Percentiles rank a stretch among this genome's conserved stretches.
Conservation (phyloP, 768 basidiomycete species). For the Candolleomyces eurysporus region DNA sequence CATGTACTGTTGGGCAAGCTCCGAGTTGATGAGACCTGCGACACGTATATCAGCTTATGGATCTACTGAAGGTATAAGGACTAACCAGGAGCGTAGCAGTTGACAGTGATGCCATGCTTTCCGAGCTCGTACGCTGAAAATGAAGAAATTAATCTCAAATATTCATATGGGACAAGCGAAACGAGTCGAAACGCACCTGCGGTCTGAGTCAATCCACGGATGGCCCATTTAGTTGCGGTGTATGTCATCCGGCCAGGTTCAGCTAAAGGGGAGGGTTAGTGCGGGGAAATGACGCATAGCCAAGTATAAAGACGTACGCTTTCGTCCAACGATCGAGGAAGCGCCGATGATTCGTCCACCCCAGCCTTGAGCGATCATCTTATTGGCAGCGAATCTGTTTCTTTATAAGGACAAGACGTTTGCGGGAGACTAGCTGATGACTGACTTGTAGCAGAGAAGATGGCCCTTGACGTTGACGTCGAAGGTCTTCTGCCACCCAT, state of each 20-base stretch:
- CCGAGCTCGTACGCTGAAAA: conserved; percentile 19
- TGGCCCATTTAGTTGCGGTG: conserved; percentile 38
- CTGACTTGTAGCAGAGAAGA: conserved; percentile 34
- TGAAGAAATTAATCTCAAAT: too few species aligned
- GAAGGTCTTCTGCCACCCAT: conserved; percentile 29
- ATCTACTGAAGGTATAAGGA: too few species aligned
- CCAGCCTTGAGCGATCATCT: conserved; percentile 38
- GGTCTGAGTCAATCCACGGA: conserved; percentile 40
- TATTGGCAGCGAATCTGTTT: conserved; percentile 23
- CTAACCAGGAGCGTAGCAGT: conserved; percentile 19
- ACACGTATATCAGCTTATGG: too few species aligned
- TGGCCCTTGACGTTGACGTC: conserved; percentile 29
- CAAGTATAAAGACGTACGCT: conserved; percentile 19
- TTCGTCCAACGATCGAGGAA: conserved; percentile 34
- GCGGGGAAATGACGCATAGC: too few species aligned
- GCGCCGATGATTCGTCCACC: conserved; percentile 43
- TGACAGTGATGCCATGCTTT: conserved; percentile 22
- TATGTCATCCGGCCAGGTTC: conserved; percentile 21
- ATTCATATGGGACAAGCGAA: too few species aligned
- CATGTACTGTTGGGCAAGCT: conserved; percentile 1
- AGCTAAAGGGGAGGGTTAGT: not conserved
- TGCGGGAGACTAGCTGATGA: not conserved
- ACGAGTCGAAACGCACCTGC: conserved; percentile 17
- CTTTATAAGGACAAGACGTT: too few species aligned
- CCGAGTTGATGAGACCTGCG: conserved; percentile 1